Percentiles rank a stretch among this genome's conserved stretches.
Conservation (phyloP, 108 stramenopile genomes). For the Stephanodiscus minutulus region DNA sequence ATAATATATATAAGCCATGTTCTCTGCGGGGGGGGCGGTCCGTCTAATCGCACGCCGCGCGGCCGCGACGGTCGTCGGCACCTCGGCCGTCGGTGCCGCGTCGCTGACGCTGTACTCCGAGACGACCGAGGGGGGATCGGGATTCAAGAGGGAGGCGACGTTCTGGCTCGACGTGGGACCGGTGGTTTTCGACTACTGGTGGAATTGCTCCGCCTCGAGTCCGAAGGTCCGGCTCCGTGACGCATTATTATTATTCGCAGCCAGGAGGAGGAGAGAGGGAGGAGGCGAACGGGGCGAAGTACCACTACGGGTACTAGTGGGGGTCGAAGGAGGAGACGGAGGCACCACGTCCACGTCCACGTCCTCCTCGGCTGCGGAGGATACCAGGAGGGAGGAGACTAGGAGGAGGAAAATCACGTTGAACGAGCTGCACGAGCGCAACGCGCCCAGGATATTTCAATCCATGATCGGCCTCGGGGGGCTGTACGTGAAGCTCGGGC, state of each 20-base stretch:
- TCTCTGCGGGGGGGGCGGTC: not conserved
- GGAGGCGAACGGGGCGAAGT: too few relatives aligned
- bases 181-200: constrained; percentile 70
- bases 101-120: constrained; percentile 37
- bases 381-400: constrained; percentile 8
- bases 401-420: constrained; percentile 22
- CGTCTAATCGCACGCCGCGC: constrained; percentile 19
- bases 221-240: constrained; percentile 60
- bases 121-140: constrained; percentile 57
- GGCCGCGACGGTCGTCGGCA: constrained; percentile 17
- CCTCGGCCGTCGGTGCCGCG: constrained; percentile 14
- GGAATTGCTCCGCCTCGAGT: constrained; percentile 50
- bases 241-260: constrained; percentile 1
- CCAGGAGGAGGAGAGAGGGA: not conserved
- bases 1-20: too few relatives aligned
- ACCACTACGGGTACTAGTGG: too few relatives aligned
- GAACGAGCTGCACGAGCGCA: constrained; percentile 53
- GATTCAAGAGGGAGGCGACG: constrained; percentile 55
- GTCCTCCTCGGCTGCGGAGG: constrained; percentile 7
- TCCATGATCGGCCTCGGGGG: constrained; percentile 84
- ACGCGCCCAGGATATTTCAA: constrained; percentile 65
- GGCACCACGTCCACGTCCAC: constrained; percentile 19
- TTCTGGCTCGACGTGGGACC: constrained; percentile 70
- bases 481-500: constrained; percentile 92
- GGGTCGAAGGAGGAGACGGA: not conserved